Evolutionary conservation across 1,284 basidiomycete species (phyloP).

Genomic region (Melanopsichium pennsylvanicum): DNA sequence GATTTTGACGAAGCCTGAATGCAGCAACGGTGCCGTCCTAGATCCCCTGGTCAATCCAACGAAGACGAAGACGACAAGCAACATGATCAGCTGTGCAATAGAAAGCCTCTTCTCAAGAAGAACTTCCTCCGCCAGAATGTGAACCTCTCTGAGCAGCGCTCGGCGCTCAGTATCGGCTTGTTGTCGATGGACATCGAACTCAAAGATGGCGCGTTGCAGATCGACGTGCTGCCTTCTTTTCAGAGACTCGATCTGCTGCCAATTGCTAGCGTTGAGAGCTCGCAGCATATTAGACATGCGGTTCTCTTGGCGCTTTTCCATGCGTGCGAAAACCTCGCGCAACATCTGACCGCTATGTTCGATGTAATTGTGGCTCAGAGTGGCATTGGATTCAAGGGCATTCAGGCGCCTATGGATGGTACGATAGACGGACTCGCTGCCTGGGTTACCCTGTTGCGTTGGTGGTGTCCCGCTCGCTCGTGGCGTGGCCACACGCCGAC

Average conservation of each 20-base stretch:
- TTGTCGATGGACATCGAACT: slow-evolving; percentile 76
- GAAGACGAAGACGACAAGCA: slow-evolving; percentile 80
- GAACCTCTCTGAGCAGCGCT: slow-evolving; percentile 74
- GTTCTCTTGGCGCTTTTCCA: slow-evolving; percentile 70
- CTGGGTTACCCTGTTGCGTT: slow-evolving; percentile 10
- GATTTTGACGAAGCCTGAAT: slow-evolving; percentile 41
- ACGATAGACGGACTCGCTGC: slow-evolving; percentile 84
- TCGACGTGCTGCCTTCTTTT: slow-evolving; percentile 64
- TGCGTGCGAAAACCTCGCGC: slow-evolving; percentile 76
- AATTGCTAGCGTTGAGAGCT: slow-evolving; percentile 67
- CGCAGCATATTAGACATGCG: slow-evolving; percentile 75
- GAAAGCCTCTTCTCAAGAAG: slow-evolving; percentile 82
- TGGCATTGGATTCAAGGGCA: slow-evolving; percentile 85
- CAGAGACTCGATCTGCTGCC: slow-evolving; percentile 68
- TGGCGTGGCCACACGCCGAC: slow-evolving; percentile 9
- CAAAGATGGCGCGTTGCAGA: slow-evolving; percentile 74
- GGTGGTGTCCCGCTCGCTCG: not conserved
- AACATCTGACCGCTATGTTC: slow-evolving; percentile 86
- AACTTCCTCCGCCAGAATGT: slow-evolving; percentile 79
- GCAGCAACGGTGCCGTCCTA: slow-evolving; percentile 53
- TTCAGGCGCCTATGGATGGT: slow-evolving; percentile 92
- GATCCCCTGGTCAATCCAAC: slow-evolving; percentile 83
- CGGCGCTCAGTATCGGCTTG: slow-evolving; percentile 76
- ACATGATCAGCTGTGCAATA: slow-evolving; percentile 79
- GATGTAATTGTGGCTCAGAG: slow-evolving; percentile 84